Percentiles rank a stretch among this genome's conserved stretches.
phyloP scores from a whole-genome alignment of 2,329 filamentous ascomycete species.

The Venturia oleaginea region DNA sequence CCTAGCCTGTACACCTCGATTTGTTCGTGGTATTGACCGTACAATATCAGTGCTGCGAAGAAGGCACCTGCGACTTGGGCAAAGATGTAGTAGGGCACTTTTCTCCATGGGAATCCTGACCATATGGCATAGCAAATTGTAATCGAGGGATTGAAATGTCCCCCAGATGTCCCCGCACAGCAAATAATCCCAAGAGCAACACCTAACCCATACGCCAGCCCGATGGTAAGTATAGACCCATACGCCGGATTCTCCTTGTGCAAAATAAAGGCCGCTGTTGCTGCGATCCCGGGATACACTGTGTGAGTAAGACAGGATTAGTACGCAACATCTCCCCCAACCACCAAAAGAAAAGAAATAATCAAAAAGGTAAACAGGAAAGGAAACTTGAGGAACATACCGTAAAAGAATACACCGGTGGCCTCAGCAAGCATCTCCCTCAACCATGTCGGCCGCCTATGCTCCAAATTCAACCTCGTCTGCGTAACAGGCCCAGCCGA shows the following conservation, averaged over 20 bases:
- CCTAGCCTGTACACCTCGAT: slow-evolving; percentile 33
- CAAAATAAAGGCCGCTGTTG: slow-evolving; percentile 42
- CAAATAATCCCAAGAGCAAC: slow-evolving; percentile 52
- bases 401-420: slow-evolving; percentile 49
- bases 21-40: slow-evolving; percentile 50
- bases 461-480: slow-evolving; percentile 46
- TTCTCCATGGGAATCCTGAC: slow-evolving; percentile 39
- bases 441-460: slow-evolving; percentile 42
- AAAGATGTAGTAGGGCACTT: slow-evolving; percentile 46
- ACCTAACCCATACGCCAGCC: slow-evolving; percentile 46
- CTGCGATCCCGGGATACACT: slow-evolving; percentile 40
- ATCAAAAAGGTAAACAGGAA: too few relatives aligned
- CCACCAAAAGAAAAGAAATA: too few relatives aligned
- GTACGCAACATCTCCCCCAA: too few relatives aligned
- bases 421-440: slow-evolving; percentile 49
- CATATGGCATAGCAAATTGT: slow-evolving; percentile 36
- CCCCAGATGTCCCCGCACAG: slow-evolving; percentile 45
- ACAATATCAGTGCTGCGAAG: slow-evolving; percentile 46
- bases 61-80: slow-evolving; percentile 49
- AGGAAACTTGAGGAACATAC: slow-evolving; percentile 21
- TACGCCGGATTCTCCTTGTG: slow-evolving; percentile 35
- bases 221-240: slow-evolving; percentile 46
- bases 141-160: slow-evolving; percentile 44
- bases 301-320: too few relatives aligned
- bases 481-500: slow-evolving; percentile 42